These are phyloP conservation scores for Geranium incanum DNA, from an alignment of 441 rosid species.

Conservation along the genomic window DNA sequence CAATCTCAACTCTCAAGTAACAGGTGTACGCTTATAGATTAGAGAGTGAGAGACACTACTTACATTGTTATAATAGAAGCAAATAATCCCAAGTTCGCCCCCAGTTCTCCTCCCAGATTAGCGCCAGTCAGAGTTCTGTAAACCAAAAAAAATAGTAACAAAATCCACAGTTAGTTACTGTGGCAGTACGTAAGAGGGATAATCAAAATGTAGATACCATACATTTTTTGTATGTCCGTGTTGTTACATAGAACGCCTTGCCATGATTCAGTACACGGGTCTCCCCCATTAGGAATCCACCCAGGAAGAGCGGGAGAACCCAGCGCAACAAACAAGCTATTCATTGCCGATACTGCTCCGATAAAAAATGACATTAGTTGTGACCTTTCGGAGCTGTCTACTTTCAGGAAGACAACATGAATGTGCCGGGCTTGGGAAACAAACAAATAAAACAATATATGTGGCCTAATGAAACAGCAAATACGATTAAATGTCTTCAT, in stretches of 20 bases:
- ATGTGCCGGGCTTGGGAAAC: background rate
- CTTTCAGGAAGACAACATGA: background rate
- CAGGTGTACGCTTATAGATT: background rate
- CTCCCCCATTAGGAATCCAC: constrained; percentile 87
- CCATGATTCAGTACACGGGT: constrained; percentile 90
- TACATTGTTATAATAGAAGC: constrained; percentile 72
- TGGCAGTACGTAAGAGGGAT: background rate
- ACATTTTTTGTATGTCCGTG: constrained; percentile 63
- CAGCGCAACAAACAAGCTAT: constrained; percentile 56
- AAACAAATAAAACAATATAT: background rate
- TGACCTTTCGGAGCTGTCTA: constrained; percentile 20
- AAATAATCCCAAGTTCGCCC: constrained; percentile 52
- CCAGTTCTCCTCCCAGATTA: constrained; percentile 84
- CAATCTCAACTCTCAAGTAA: no score
- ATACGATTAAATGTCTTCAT: no score
- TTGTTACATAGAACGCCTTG: constrained; percentile 74
- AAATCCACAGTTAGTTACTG: background rate
- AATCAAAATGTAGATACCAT: constrained; percentile 16
- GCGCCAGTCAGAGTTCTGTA: constrained; percentile 72
- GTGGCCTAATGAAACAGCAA: no score
- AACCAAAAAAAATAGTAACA: constrained; percentile 12
- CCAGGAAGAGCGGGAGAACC: constrained; percentile 76
- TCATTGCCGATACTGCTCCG: constrained; percentile 74
- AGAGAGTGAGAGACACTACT: constrained; percentile 23
- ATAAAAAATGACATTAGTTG: constrained; percentile 36